Conservation (phyloP, 371 early-diverging fungal genomes). For the Mucor saturninus region DNA sequence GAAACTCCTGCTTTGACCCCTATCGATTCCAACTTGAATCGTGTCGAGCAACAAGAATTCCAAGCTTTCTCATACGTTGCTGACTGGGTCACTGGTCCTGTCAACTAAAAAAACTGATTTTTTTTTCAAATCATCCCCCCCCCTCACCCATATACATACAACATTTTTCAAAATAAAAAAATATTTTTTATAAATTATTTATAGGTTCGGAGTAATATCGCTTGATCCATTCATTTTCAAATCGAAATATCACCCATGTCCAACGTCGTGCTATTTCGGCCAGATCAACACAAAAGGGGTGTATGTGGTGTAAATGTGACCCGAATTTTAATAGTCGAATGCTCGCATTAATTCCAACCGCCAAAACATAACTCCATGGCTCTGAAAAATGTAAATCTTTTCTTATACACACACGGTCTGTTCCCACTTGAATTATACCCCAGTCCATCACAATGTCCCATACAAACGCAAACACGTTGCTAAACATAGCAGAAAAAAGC, state of each 20-base stretch:
- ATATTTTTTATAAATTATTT: too few relatives aligned
- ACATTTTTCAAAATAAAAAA: background rate
- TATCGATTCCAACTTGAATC: conserved; percentile 75
- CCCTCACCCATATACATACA: background rate
- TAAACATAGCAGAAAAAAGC: conserved; percentile 74
- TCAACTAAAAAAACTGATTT: background rate
- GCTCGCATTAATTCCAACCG: background rate
- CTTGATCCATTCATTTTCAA: conserved; percentile 79
- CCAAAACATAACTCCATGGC: background rate
- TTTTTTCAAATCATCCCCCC: background rate
- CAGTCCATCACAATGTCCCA: conserved; percentile 92
- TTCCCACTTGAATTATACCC: conserved; percentile 57
- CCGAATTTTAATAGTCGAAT: conserved; percentile 67
- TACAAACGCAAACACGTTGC: conserved; percentile 86
- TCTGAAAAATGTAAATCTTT: conserved; percentile 5
- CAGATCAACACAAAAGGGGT: conserved; percentile 65
- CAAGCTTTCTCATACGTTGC: conserved; percentile 89
- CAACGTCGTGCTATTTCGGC: conserved; percentile 83
- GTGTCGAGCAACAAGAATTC: conserved; percentile 91
- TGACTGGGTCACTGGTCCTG: conserved; percentile 70
- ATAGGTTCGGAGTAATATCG: conserved; percentile 7
- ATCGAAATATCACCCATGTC: conserved; percentile 87
- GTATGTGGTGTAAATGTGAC: conserved; percentile 57
- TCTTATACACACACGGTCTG: background rate
- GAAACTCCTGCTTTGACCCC: conserved; percentile 92